Evolutionary conservation across 768 basidiomycete species (phyloP).

Genomic region (Boletus rufocinnamomeus): DNA sequence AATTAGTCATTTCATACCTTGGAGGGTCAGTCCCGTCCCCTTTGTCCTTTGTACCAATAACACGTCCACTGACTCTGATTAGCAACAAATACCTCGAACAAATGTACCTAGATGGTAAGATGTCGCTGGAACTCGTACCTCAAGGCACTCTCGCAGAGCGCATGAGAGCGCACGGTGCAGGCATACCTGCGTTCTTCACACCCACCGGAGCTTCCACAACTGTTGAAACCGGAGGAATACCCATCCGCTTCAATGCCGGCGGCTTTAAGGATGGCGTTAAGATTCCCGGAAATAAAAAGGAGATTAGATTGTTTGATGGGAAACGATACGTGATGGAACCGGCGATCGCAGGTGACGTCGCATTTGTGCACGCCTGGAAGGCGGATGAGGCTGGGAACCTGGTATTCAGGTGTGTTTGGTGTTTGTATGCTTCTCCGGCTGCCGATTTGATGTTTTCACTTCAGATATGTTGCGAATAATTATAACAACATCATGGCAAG

Average conservation of each 20-base stretch:
- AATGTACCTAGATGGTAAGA: constrained; percentile 74
- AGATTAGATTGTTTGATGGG: constrained; percentile 71
- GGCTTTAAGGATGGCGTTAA: constrained; percentile 66
- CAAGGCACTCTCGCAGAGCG: constrained; percentile 92
- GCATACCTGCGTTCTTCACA: constrained; percentile 87
- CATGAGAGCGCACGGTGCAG: constrained; percentile 80
- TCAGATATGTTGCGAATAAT: constrained; percentile 83
- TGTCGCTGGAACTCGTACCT: constrained; percentile 84
- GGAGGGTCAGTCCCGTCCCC: constrained; percentile 54
- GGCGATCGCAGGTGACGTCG: constrained; percentile 74
- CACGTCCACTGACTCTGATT: background rate
- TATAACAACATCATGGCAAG: constrained; percentile 84
- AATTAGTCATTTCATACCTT: constrained; percentile 85
- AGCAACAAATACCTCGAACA: constrained; percentile 85
- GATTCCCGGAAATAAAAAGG: constrained; percentile 71
- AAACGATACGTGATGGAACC: constrained; percentile 77
- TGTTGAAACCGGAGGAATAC: constrained; percentile 74
- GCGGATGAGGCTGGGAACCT: constrained; percentile 87
- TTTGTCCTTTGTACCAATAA: background rate
- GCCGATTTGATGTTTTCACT: background rate
- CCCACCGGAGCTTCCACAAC: constrained; percentile 83
- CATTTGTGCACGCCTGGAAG: constrained; percentile 87
- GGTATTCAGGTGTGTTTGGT: constrained; percentile 69
- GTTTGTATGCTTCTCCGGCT: background rate
- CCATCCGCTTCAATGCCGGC: constrained; percentile 74